phyloP scores from a whole-genome alignment of 768 basidiomycete species.

The Tubosaeta brunneosetosa region DNA sequence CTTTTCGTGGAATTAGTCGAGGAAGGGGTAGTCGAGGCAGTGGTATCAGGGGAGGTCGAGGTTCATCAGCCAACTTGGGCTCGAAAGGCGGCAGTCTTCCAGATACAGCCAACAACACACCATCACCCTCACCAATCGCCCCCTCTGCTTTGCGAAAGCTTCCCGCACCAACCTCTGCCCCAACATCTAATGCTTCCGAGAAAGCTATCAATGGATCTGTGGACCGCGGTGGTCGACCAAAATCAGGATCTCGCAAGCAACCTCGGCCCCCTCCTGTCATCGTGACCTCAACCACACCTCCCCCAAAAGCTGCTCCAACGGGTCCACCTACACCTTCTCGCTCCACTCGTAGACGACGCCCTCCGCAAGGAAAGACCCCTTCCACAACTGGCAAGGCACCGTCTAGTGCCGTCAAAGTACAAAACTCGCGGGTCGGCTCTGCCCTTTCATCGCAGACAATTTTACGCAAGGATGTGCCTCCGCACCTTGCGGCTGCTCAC shows the following conservation, averaged over 20 bases:
- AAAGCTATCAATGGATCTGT: constrained; percentile 18
- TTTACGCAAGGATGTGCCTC: constrained; percentile 52
- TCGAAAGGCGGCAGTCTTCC: constrained; percentile 22
- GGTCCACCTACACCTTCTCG: constrained; percentile 36
- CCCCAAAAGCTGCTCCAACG: constrained; percentile 18
- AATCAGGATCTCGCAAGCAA: constrained; percentile 19
- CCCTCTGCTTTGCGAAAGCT: constrained; percentile 14
- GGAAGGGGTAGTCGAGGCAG: constrained; percentile 35
- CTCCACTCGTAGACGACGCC: constrained; percentile 46
- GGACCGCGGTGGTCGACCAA: constrained; percentile 22
- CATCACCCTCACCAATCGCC: constrained; percentile 17
- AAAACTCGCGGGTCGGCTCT: constrained; percentile 29
- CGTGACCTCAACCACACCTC: constrained; percentile 20
- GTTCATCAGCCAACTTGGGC: constrained; percentile 15
- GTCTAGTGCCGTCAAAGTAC: constrained; percentile 27
- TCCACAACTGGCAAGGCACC: constrained; percentile 14
- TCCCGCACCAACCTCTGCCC: constrained; percentile 8
- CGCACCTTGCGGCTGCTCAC: constrained; percentile 43
- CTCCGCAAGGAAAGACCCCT: constrained; percentile 34
- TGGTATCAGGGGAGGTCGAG: constrained; percentile 21
- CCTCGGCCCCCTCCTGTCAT: constrained; percentile 19
- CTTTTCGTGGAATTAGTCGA: constrained; percentile 42
- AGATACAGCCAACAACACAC: constrained; percentile 17
- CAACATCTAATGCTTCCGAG: constrained; percentile 20
- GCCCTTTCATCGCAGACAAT: constrained; percentile 26